Evolutionary conservation across 148 eudicot species (phyloP).

Genomic region (Rhododendron vialii): DNA sequence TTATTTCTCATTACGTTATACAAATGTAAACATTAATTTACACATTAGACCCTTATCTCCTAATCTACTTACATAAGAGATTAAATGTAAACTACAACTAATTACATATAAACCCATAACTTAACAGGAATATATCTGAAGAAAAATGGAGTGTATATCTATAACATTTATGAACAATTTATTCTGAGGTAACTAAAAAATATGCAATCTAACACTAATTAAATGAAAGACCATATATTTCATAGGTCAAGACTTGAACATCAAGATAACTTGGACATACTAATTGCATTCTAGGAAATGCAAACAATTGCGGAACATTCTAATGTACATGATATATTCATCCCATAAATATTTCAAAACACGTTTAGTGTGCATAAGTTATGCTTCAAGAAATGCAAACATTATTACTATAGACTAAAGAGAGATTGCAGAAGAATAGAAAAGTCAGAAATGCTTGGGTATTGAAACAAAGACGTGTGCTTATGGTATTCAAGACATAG

Average conservation of each 20-base stretch:
- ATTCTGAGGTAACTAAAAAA: not conserved
- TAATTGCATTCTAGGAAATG: not conserved
- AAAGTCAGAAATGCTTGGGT: not conserved
- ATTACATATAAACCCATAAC: no score
- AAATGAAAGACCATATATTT: not conserved
- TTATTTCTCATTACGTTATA: no score
- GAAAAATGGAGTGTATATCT: not conserved
- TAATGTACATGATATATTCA: not conserved
- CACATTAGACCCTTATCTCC: no score
- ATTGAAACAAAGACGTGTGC: not conserved
- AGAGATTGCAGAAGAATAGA: not conserved
- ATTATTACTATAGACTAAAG: not conserved
- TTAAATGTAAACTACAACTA: no score
- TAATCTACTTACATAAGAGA: no score
- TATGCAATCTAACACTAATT: not conserved
- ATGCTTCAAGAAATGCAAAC: not conserved
- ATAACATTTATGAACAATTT: not conserved
- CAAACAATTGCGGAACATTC: not conserved
- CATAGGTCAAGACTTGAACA: not conserved
- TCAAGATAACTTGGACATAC: not conserved
- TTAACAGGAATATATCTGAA: not conserved
- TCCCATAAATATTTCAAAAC: not conserved
- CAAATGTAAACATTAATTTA: no score
- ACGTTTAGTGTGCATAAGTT: not conserved
- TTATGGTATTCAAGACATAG: not conserved